Evolutionary conservation across 371 early-diverging fungal species (phyloP).

Genomic region (Syncephalis fuscata): DNA sequence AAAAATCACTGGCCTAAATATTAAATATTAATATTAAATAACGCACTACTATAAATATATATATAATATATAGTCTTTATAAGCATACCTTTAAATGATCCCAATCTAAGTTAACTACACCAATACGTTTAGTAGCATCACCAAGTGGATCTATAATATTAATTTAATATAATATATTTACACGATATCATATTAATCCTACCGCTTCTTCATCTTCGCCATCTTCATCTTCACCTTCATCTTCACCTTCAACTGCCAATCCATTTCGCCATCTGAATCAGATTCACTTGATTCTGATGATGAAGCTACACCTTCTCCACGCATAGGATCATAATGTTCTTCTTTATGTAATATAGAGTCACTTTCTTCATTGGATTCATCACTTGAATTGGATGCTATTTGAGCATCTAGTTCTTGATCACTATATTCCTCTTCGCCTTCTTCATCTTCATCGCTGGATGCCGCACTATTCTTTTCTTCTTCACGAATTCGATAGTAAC

Average conservation of each 20-base stretch:
- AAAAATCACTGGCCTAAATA: constrained; percentile 62
- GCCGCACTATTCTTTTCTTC: constrained; percentile 13
- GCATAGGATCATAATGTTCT: constrained; percentile 53
- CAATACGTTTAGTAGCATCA: constrained; percentile 77
- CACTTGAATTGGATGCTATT: constrained; percentile 10
- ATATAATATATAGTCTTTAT: too few species aligned
- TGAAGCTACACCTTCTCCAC: constrained; percentile 60
- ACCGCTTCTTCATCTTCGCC: constrained; percentile 33
- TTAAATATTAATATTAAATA: too few species aligned
- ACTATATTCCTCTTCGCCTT: constrained; percentile 20
- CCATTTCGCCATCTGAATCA: constrained; percentile 10
- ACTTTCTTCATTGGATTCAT: constrained; percentile 8
- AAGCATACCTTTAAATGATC: constrained; percentile 50
- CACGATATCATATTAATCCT: constrained; percentile 4
- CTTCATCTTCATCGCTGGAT: constrained; percentile 22
- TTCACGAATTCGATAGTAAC: constrained; percentile 38
- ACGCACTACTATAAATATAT: too few species aligned
- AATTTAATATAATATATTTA: constrained; percentile 10
- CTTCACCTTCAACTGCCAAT: constrained; percentile 24
- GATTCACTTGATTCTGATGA: constrained; percentile 38
- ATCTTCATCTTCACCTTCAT: constrained; percentile 23
- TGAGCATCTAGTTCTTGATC: constrained; percentile 9
- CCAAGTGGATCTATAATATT: constrained; percentile 38
- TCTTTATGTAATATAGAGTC: constrained; percentile 8
- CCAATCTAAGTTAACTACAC: constrained; percentile 96